Evolutionary conservation across 331 rosid genomes (phyloP), one percentile per base, ranked within the genome.

Genomic region (Phaseolus coccineus): DNA sequence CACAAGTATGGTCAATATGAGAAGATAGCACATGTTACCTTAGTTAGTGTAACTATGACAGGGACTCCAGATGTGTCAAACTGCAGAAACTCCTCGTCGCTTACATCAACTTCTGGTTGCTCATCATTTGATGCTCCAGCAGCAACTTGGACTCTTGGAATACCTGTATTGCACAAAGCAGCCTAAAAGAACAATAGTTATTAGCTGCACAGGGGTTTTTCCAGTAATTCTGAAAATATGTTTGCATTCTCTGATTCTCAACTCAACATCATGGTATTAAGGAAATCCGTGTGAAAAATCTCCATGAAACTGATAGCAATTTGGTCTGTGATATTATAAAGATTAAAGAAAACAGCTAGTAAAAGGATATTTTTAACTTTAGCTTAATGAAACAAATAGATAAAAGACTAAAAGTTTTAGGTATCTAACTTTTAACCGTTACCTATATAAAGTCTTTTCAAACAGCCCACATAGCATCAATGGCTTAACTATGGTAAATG

Each of bases 31-130:
- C 7, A 10, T 57, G 56, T 74, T 73, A 93, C 98, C 93, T 90
- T 92, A 7, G 98, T 94, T 61, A 92, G 80, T 52, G 98, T 92
- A 85, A 92, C 88, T 55, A 92, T 88, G 37, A 84, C 96, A 40
- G 98, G 98, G 83, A 94, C 42, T 19, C 84, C 88, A n/a, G 97
- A 89, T 44, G 98, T 92, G 85, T 94, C 96, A 16, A 92, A 92
- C 84, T 90, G 98, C 71, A 94, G 72, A 84, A 91, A 92, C 88
- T 94, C 98, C 82, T 94, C 98, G 1, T 94, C 97, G 1, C 96
- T 92, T 50, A 92, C 31, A 8, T 94, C 97, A 53, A 91, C 88
- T 88, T 94, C 97, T 0, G 92, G 96, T 65, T 89, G 83, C 50
- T 87, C 90, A 51, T 94, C 90, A 25, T 71, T 91, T 31, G 90